phyloP scores from a whole-genome alignment of 106 monocot species.

The Dendrobium officinale region DNA sequence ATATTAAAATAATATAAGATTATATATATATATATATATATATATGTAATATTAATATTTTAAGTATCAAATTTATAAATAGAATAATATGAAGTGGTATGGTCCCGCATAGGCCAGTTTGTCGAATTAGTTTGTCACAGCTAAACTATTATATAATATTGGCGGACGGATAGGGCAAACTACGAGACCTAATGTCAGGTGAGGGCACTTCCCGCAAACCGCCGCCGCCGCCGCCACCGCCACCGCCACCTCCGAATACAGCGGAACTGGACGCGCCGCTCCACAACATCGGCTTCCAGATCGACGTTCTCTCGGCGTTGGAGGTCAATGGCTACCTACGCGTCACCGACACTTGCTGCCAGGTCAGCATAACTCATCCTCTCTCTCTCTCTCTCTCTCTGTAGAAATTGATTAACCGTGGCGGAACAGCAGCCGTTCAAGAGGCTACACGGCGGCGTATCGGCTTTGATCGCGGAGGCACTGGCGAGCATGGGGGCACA shows the following conservation, averaged over 20 bases:
- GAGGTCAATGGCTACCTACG: slow-evolving; percentile 51
- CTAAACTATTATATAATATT: too few relatives aligned
- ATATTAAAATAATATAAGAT: too few relatives aligned
- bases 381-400: neutral
- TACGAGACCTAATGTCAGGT: neutral
- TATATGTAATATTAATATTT: too few relatives aligned
- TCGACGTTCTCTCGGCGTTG: slow-evolving; percentile 38
- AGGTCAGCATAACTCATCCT: slow-evolving; percentile 23
- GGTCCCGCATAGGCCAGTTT: too few relatives aligned
- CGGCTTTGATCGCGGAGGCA: slow-evolving; percentile 80
- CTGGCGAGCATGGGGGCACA: slow-evolving; percentile 82
- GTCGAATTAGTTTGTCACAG: too few relatives aligned
- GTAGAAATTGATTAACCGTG: neutral
- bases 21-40: too few relatives aligned
- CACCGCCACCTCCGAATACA: neutral
- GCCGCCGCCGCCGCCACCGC: neutral
- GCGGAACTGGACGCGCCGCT: slow-evolving; percentile 65
- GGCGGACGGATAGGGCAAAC: neutral
- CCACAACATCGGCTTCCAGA: slow-evolving; percentile 54
- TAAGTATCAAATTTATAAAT: too few relatives aligned
- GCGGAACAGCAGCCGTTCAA: slow-evolving; percentile 53
- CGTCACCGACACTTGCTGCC: slow-evolving; percentile 51
- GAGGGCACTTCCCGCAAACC: neutral
- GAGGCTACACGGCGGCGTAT: slow-evolving; percentile 79
- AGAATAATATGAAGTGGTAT: too few relatives aligned